Percentiles rank a stretch among this genome's conserved stretches.
Evolutionary conservation across 371 early-diverging fungal species (phyloP).

Genomic region (Lichtheimia ornata): DNA sequence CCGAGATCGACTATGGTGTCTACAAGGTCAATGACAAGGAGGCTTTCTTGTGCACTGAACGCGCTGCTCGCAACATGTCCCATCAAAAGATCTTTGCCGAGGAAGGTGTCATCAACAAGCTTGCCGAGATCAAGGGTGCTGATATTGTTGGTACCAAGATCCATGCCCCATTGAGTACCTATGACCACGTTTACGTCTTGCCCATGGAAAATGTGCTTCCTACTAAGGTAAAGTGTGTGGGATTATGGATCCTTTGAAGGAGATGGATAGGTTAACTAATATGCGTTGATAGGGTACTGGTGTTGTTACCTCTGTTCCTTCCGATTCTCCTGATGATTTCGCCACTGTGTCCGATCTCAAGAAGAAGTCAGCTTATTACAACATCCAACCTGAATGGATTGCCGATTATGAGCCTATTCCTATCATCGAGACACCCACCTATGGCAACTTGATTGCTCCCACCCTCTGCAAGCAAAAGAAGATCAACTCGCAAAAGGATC

Average conservation of each 20-base stretch:
- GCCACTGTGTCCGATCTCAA: conserved; percentile 87
- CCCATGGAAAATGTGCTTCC: conserved; percentile 96
- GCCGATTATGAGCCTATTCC: conserved; percentile 80
- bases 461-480: conserved; percentile 86
- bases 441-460: conserved; percentile 85
- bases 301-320: conserved; percentile 97
- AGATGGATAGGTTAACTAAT: background rate
- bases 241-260: background rate
- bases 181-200: conserved; percentile 85
- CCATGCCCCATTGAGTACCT: conserved; percentile 84
- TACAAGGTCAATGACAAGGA: conserved; percentile 78
- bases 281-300: conserved; percentile 84
- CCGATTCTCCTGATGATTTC: conserved; percentile 97
- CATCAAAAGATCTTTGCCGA: conserved; percentile 82
- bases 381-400: conserved; percentile 89
- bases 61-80: conserved; percentile 96
- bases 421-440: conserved; percentile 86
- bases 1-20: conserved; percentile 89
- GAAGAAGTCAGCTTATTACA: conserved; percentile 93
- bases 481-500: conserved; percentile 95
- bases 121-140: conserved; percentile 80
- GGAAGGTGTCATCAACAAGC: conserved; percentile 67
- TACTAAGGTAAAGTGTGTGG: conserved; percentile 58
- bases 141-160: conserved; percentile 90
- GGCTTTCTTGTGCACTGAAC: conserved; percentile 88